Conservation (phyloP, 2,329 filamentous ascomycete genomes). For the Hypomyces perniciosus region DNA sequence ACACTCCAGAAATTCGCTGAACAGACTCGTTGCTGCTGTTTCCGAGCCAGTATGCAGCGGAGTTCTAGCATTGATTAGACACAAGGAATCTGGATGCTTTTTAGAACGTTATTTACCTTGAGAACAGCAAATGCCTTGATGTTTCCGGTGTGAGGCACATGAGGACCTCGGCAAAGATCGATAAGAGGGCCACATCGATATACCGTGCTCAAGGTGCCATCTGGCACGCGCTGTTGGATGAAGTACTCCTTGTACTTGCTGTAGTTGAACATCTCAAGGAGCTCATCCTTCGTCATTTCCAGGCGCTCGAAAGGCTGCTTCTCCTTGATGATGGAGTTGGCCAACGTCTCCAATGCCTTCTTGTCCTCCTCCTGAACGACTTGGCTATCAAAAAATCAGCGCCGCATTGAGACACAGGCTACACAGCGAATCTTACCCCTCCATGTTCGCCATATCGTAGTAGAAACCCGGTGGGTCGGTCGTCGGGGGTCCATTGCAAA, state of each 20-base stretch:
- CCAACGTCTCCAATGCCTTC: conserved; percentile 75
- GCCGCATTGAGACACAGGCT: not conserved
- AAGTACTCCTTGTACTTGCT: conserved; percentile 99
- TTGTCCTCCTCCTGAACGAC: conserved; percentile 72
- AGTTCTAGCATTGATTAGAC: conserved; percentile 48
- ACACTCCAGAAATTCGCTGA: conserved; percentile 93
- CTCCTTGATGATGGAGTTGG: conserved; percentile 84
- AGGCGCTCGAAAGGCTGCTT: conserved; percentile 93
- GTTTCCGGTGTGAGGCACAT: conserved; percentile 84
- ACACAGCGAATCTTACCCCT: conserved; percentile 23
- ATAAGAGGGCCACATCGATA: conserved; percentile 92
- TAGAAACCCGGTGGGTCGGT: conserved; percentile 76
- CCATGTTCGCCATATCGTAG: conserved; percentile 79
- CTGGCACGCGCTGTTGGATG: conserved; percentile 64
- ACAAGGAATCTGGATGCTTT: not conserved
- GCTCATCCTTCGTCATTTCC: conserved; percentile 80
- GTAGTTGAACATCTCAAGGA: conserved; percentile 92
- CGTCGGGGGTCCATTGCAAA: conserved; percentile 90
- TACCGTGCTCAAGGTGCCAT: conserved; percentile 86
- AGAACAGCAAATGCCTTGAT: conserved; percentile 94
- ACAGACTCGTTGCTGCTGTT: conserved; percentile 91
- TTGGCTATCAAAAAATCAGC: conserved; percentile 48
- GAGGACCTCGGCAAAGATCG: conserved; percentile 90
- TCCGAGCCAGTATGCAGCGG: conserved; percentile 81
- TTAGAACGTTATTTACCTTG: conserved; percentile 45